Conservation (phyloP, 2,329 filamentous ascomycete species). For the Amylocarpus encephaloides region DNA sequence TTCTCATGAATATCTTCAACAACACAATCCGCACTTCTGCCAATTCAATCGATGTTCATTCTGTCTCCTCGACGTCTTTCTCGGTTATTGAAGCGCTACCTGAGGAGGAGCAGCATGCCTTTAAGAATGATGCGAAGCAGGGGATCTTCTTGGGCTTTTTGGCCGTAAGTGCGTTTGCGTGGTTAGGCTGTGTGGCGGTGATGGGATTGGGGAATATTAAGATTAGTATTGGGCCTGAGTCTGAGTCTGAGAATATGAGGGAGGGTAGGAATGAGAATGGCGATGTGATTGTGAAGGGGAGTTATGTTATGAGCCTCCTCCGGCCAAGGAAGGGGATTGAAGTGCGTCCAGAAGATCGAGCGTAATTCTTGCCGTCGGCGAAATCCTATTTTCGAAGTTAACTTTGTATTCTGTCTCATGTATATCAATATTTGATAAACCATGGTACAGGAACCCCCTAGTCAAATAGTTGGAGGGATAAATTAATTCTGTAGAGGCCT, state of each 20-base stretch:
- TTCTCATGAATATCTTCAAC: conserved; percentile 65
- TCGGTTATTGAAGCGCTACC: conserved; percentile 34
- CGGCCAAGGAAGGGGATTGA: neutral
- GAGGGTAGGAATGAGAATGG: conserved; percentile 10
- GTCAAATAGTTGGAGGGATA: no score
- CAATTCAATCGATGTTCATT: conserved; percentile 19
- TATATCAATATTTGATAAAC: no score
- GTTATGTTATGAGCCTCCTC: conserved; percentile 11
- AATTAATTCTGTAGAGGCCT: no score
- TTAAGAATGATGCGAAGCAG: conserved; percentile 41
- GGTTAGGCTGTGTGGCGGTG: conserved; percentile 39
- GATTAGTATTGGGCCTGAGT: conserved; percentile 22
- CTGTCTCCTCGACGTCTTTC: conserved; percentile 32
- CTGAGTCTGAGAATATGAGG: neutral
- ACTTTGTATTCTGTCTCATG: no score
- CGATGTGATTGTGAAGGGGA: conserved; percentile 14
- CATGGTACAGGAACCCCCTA: no score
- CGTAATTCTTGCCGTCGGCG: no score
- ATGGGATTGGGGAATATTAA: conserved; percentile 43
- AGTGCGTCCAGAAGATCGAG: no score
- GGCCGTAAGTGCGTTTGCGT: conserved; percentile 54
- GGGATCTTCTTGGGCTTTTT: conserved; percentile 63
- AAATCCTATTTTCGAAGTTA: no score
- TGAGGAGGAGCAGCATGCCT: conserved; percentile 30
- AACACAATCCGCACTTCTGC: conserved; percentile 37